A percentile compares a stretch with the other conserved stretches of the same genome.
Evolutionary conservation across 169 alveolate genomes (phyloP).

Genomic region (Cyclospora cayetanensis): DNA sequence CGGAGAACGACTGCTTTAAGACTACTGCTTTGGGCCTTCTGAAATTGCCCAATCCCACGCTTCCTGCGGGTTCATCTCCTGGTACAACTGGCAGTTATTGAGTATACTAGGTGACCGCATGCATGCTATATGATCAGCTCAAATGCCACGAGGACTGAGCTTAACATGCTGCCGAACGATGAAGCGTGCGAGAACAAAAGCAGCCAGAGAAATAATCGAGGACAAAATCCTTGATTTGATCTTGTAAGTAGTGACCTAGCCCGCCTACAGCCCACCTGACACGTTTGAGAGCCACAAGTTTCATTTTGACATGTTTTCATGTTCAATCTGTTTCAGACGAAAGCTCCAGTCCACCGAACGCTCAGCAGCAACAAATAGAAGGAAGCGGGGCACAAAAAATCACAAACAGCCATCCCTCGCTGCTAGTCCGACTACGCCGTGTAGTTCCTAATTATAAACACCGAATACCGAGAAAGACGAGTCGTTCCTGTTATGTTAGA

Average conservation of each 20-base stretch:
- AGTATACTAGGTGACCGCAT: background rate
- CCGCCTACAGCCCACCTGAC: too few relatives aligned
- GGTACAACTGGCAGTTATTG: background rate
- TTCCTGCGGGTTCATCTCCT: background rate
- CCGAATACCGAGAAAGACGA: too few relatives aligned
- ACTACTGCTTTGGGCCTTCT: background rate
- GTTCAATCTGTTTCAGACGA: too few relatives aligned
- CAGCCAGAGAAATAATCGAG: background rate
- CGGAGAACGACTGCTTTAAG: background rate
- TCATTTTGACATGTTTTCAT: too few relatives aligned
- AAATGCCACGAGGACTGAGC: too few relatives aligned
- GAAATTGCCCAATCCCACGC: background rate
- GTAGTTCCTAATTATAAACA: too few relatives aligned
- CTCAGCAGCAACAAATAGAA: too few relatives aligned
- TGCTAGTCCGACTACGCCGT: too few relatives aligned
- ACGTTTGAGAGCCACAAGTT: too few relatives aligned
- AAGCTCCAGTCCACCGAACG: background rate
- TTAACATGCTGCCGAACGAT: background rate
- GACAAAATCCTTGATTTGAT: background rate
- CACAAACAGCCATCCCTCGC: too few relatives aligned
- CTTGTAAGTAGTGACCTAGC: slow-evolving; percentile 38
- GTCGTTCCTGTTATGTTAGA: too few relatives aligned
- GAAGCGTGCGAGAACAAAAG: slow-evolving; percentile 29
- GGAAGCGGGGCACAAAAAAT: too few relatives aligned
- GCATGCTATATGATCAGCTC: background rate